Evolutionary conservation across 2,329 filamentous ascomycete species (phyloP).

Genomic region (Lecanicillium sp.): DNA sequence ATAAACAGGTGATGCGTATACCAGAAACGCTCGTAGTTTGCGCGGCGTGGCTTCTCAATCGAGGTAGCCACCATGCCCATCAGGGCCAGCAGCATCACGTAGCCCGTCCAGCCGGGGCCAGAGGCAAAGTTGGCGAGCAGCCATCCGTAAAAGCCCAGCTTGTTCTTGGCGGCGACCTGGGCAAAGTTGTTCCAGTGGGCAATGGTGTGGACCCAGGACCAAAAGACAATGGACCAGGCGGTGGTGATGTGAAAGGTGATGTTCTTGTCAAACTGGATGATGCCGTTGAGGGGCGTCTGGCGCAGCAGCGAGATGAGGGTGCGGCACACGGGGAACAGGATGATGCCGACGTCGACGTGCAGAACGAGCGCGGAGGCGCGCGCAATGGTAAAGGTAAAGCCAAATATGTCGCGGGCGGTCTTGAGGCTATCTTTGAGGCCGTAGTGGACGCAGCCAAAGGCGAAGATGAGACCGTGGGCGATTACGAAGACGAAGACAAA

Average conservation of each 20-base stretch:
- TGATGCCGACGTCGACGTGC: conserved; percentile 73
- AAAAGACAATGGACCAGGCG: conserved; percentile 84
- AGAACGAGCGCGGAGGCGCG: conserved; percentile 68
- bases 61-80: conserved; percentile 75
- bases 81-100: conserved; percentile 71
- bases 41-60: conserved; percentile 67
- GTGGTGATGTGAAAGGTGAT: conserved; percentile 82
- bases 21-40: conserved; percentile 87
- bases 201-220: conserved; percentile 78
- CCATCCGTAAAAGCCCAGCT: conserved; percentile 71
- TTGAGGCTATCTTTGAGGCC: conserved; percentile 68
- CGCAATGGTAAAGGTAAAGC: conserved; percentile 69
- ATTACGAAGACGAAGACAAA: conserved; percentile 71
- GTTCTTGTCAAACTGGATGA: conserved; percentile 85
- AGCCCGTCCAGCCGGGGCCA: conserved; percentile 79
- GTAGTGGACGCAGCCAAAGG: conserved; percentile 75
- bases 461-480: conserved; percentile 68
- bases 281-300: conserved; percentile 75
- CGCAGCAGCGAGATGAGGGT: conserved; percentile 75
- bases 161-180: conserved; percentile 65
- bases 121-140: conserved; percentile 70
- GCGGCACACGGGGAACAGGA: conserved; percentile 75
- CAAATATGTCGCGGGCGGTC: conserved; percentile 59
- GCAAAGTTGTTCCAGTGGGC: conserved; percentile 85
- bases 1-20: conserved; percentile 85